These are phyloP conservation scores for Thermochaetoides thermophila DNA, from an alignment of 495 filamentous ascomycete genomes.

Conservation along the genomic window DNA sequence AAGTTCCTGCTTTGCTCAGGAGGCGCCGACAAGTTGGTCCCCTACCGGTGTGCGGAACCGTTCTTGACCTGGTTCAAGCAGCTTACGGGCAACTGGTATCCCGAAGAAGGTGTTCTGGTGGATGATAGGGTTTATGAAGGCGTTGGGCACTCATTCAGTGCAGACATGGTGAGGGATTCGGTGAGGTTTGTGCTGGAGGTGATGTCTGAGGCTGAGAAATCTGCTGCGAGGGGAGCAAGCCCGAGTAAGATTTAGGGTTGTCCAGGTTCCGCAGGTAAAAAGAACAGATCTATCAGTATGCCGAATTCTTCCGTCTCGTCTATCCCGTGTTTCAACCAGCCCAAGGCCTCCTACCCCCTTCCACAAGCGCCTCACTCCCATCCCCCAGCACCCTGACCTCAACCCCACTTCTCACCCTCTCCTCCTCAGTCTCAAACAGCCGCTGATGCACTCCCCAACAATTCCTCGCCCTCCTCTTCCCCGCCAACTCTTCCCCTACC, in stretches of 20 bases:
- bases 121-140: constrained; percentile 60
- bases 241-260: too few relatives aligned
- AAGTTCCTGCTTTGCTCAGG: constrained; percentile 66
- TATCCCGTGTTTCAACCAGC: too few relatives aligned
- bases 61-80: constrained; percentile 61
- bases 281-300: too few relatives aligned
- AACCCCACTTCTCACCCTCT: constrained; percentile 22
- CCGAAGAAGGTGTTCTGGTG: constrained; percentile 43
- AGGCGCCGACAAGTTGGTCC: constrained; percentile 69
- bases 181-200: constrained; percentile 45
- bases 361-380: constrained; percentile 21
- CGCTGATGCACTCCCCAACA: constrained; percentile 26
- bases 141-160: constrained; percentile 58
- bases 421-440: constrained; percentile 24
- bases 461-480: constrained; percentile 37
- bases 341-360: constrained; percentile 22
- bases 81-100: constrained; percentile 41
- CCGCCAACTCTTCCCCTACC: constrained; percentile 24
- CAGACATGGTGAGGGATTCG: constrained; percentile 58
- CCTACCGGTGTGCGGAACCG: constrained; percentile 49
- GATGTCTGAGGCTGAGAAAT: constrained; percentile 14
- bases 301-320: too few relatives aligned
- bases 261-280: too few relatives aligned
- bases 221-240: neutral
- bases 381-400: constrained; percentile 9